These are phyloP conservation scores for Metarhizium anisopliae DNA, from an alignment of 2,329 filamentous ascomycete genomes.

Conservation along the genomic window DNA sequence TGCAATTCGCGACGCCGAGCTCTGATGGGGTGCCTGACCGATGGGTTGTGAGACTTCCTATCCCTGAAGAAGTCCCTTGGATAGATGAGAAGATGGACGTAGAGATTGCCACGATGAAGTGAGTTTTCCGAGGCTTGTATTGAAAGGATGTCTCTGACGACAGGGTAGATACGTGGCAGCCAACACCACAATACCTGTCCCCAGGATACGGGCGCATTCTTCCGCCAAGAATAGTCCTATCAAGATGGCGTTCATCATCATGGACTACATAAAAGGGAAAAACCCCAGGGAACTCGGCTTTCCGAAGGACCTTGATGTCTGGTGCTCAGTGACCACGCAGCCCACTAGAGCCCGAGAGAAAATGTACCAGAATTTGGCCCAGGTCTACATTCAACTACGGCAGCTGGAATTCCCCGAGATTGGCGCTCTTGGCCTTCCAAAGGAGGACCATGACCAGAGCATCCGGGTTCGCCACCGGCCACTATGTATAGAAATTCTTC, in stretches of 20 bases:
- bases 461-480: not conserved
- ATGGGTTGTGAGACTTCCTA: conserved; percentile 11
- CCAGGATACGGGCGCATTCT: conserved; percentile 7
- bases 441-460: not conserved
- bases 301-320: not conserved
- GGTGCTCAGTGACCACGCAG: not conserved
- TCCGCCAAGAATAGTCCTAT: conserved; percentile 1
- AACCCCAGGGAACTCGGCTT: conserved; percentile 9
- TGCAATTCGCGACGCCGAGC: conserved; percentile 6
- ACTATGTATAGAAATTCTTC: not conserved
- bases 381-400: not conserved
- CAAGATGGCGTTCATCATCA: conserved; percentile 10
- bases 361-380: not conserved
- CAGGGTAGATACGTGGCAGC: conserved; percentile 7
- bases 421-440: not conserved
- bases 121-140: not conserved
- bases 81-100: conserved; percentile 7
- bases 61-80: conserved; percentile 4
- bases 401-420: conserved; percentile 1
- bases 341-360: not conserved
- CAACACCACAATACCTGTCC: conserved; percentile 9
- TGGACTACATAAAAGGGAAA: conserved; percentile 11
- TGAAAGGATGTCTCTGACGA: too few relatives aligned
- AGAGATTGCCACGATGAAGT: conserved; percentile 14
- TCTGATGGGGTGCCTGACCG: not conserved